Percentiles rank a stretch among this genome's conserved stretches.
phyloP scores from a whole-genome alignment of 2,329 filamentous ascomycete genomes.

The Penicillium fuscoglaucum region DNA sequence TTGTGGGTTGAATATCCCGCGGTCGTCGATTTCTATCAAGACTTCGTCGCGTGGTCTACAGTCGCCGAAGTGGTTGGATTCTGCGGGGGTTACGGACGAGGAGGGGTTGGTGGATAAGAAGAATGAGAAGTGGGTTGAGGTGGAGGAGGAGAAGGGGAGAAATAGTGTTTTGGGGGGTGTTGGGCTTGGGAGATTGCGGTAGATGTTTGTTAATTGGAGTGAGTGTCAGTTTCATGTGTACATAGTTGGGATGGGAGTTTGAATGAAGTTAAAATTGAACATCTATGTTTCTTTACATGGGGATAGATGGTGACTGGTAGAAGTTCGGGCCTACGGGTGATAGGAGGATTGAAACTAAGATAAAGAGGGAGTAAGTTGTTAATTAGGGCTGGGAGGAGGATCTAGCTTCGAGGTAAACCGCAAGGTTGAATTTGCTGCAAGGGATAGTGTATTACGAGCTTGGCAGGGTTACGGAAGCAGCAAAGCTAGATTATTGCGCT shows the following conservation, averaged over 20 bases:
- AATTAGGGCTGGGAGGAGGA: neutral
- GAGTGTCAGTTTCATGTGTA: neutral
- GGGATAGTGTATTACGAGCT: neutral
- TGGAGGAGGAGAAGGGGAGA: slow-evolving; percentile 4
- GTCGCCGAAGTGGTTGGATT: slow-evolving; percentile 17
- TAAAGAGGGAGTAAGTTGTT: too few species aligned
- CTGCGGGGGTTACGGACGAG: slow-evolving; percentile 12
- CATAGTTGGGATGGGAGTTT: neutral
- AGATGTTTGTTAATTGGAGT: neutral
- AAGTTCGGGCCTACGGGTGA: neutral
- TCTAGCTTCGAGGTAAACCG: too few species aligned
- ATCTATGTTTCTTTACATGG: neutral
- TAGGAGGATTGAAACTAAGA: too few species aligned
- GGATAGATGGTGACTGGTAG: too few species aligned
- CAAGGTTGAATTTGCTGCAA: neutral
- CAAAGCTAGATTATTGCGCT: fast-evolving
- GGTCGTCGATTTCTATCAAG: slow-evolving; percentile 17
- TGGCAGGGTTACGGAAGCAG: fast-evolving
- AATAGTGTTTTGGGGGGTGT: slow-evolving; percentile 12
- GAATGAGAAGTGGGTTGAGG: slow-evolving; percentile 20
- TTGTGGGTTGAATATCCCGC: slow-evolving; percentile 16
- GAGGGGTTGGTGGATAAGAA: slow-evolving; percentile 15
- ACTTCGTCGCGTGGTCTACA: neutral
- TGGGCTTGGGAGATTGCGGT: slow-evolving; percentile 6
- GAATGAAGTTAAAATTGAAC: neutral